A percentile compares a stretch with the other conserved stretches of the same genome.
Conservation (phyloP, 2,329 filamentous ascomycete species). For the Malbranchea cinnamomea region DNA sequence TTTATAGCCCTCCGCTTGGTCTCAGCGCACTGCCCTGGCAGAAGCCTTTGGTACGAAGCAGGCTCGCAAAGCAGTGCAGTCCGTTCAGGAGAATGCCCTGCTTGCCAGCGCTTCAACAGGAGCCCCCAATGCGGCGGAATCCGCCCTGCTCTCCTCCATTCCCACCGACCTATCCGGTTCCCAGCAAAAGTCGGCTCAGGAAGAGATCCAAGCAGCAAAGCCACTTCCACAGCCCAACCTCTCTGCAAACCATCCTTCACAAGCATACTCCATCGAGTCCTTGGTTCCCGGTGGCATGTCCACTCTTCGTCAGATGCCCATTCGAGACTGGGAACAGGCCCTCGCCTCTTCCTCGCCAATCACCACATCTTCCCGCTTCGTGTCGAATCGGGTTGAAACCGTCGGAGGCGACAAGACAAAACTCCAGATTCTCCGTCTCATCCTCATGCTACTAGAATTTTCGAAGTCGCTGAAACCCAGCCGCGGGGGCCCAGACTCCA, state of each 20-base stretch:
- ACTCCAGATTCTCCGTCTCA: conserved; percentile 30
- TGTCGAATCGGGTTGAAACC: conserved; percentile 27
- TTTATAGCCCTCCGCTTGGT: conserved; percentile 22
- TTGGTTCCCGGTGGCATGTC: conserved; percentile 28
- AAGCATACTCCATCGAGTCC: conserved; percentile 30
- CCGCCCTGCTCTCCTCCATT: conserved; percentile 30
- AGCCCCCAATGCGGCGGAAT: conserved; percentile 21
- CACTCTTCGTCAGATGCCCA: conserved; percentile 28
- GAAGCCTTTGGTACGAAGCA: conserved; percentile 37
- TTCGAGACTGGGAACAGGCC: conserved; percentile 29
- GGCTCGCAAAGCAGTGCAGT: conserved; percentile 33
- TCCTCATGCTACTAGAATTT: conserved; percentile 30
- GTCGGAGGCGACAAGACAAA: conserved; percentile 27
- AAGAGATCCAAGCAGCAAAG: conserved; percentile 31
- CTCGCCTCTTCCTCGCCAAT: conserved; percentile 22
- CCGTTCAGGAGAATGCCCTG: conserved; percentile 33
- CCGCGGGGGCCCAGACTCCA: conserved; percentile 13
- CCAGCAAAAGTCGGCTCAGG: conserved; percentile 21
- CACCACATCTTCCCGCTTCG: conserved; percentile 28
- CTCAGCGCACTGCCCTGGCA: conserved; percentile 29
- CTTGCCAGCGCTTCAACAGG: conserved; percentile 25
- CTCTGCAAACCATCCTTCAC: conserved; percentile 26
- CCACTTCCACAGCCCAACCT: conserved; percentile 31
- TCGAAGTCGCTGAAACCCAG: conserved; percentile 19
- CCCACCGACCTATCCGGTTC: conserved; percentile 19